Evolutionary conservation across 2,329 filamentous ascomycete species (phyloP).

Genomic region (Cladosporium velox): DNA sequence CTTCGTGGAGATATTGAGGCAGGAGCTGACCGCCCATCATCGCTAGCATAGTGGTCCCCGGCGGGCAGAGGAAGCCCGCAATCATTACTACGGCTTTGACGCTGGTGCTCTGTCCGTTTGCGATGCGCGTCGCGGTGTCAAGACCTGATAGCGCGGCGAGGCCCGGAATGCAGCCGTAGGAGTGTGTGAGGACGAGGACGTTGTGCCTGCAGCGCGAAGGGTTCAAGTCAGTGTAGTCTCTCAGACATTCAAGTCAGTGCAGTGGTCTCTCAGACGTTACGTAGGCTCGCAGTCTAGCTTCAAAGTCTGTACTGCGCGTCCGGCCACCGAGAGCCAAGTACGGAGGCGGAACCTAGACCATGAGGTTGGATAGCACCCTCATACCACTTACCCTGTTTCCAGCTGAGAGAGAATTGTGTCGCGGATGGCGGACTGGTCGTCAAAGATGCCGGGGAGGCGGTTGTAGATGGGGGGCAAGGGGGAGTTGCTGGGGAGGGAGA

Average conservation of each 20-base stretch:
- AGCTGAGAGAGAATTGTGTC: no score
- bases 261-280: no score
- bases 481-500: constrained; percentile 11
- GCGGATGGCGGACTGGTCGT: constrained; percentile 1
- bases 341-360: no score
- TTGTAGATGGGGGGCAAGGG: neutral
- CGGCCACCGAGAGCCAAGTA: no score
- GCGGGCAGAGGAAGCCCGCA: constrained; percentile 19
- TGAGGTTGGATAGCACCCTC: no score
- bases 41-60: constrained; percentile 13
- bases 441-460: constrained; percentile 3
- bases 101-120: neutral
- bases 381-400: no score
- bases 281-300: no score
- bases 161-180: constrained; percentile 32
- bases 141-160: constrained; percentile 29
- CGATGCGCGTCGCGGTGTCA: constrained; percentile 6
- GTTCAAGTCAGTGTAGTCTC: no score
- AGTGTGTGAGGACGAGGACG: constrained; percentile 33
- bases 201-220: constrained; percentile 13
- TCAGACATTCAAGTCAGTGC: no score
- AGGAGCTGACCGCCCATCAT: constrained; percentile 20
- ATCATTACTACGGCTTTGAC: constrained; percentile 19
- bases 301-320: no score
- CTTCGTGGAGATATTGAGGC: constrained; percentile 21